Percentiles rank a stretch among this genome's conserved stretches.
Evolutionary conservation across 2,329 filamentous ascomycete species (phyloP).

Genomic region (Camillea tinctor): DNA sequence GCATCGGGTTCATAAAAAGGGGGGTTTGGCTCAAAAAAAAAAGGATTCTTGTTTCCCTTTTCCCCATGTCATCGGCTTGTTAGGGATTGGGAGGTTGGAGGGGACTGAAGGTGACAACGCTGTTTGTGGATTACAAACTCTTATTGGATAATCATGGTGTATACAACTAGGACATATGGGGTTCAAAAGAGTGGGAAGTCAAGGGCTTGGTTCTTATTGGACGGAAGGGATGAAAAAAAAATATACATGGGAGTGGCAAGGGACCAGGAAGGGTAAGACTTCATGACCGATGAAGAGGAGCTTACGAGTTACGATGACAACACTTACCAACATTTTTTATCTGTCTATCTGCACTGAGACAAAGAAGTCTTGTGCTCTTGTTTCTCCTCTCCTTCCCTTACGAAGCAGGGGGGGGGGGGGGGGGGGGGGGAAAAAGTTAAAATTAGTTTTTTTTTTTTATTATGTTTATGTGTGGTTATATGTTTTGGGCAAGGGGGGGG

Average conservation of each 20-base stretch:
- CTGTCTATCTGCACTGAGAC: background rate
- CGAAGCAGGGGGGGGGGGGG: no score
- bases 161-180: background rate
- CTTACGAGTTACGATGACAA: background rate
- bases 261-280: background rate
- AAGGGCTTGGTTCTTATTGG: background rate
- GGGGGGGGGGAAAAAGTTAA: background rate
- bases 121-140: background rate
- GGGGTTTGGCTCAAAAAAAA: background rate
- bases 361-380: background rate
- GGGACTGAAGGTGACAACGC: background rate
- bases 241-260: background rate
- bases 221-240: background rate
- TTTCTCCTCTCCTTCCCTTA: background rate
- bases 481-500: no score
- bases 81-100: background rate
- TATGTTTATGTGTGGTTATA: no score
- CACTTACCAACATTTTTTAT: background rate
- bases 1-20: background rate
- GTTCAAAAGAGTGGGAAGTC: background rate
- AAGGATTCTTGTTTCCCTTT: background rate
- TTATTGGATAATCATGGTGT: background rate
- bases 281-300: background rate
- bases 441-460: no score
- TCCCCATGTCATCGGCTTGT: background rate